Base-by-base conservation (phyloP, 352 stramenopile species). In the Globisporangium recalcitrans region DNA sequence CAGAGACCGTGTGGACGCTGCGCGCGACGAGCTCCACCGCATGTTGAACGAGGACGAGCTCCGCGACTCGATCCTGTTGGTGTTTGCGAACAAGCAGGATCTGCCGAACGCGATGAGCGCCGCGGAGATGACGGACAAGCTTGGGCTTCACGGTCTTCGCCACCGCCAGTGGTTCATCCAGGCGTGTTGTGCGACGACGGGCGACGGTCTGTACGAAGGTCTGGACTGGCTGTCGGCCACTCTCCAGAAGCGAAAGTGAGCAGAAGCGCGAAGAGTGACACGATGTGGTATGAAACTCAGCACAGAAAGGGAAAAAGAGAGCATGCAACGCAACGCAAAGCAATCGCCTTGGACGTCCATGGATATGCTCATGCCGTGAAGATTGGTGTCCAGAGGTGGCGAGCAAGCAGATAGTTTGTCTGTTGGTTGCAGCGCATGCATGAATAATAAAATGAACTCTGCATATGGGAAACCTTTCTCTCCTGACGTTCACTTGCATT, bases 71-170 rank as follows among this genome's bases (percentile, higher is more conserved):
- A 90, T 98, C 48, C 66, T 99, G 42, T 71, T 99, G 58, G 96
- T 99, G 60, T 99, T 99, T 72, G 96, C 96, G 52, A 99, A 99
- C 86, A 99, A 99, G 83, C 97, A 99, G 79, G 97, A 99, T 93
- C 78, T 99, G 70, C 97, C 97, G 29, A 98, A 99, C 75, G 96
- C 96, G 58, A 98, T 98, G 93, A 93, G 85, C 64, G 96, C 97
- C 14, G 90, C 96, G n/a, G 96, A 99, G 78, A 98, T 99, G 90
- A 98, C 97, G 49, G 93, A 99, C 72, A 99, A 99, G 87, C 82
- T 99, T 57, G 96, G 96, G 66, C 87, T 99, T 60, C 95, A 98
- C 74, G 90, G 88, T 60, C 82, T 99, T 26, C 95, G 96, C 67
- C 94, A 98, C 73, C 88, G 97, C 73, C 96, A 99, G 82, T 99